Evolutionary conservation across 306 rosid species (phyloP).

Genomic region (Heteromeles arbutifolia): DNA sequence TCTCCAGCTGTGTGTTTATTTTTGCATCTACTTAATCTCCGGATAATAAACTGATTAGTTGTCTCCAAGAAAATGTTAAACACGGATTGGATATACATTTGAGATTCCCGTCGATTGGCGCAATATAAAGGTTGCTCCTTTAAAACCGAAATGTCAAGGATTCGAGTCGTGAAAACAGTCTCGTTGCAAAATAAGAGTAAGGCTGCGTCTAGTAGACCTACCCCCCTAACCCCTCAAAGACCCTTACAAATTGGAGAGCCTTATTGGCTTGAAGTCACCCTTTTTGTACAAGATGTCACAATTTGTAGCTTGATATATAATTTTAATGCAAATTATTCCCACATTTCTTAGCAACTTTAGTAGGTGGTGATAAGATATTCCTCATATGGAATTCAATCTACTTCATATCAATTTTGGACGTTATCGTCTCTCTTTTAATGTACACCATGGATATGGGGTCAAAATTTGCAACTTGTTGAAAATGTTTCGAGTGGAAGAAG

Average conservation of each 20-base stretch:
- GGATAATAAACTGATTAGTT: not conserved
- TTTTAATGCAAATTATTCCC: not conserved
- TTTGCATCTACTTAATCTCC: not conserved
- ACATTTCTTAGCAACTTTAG: not conserved
- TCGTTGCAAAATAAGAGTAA: too few species aligned
- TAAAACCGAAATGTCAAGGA: too few species aligned
- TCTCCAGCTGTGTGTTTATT: not conserved
- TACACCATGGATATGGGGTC: too few species aligned
- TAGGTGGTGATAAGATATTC: not conserved
- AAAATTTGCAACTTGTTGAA: not conserved
- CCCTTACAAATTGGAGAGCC: rapidly evolving
- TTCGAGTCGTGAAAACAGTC: too few species aligned
- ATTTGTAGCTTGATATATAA: not conserved
- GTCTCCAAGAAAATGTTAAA: not conserved
- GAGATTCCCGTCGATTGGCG: too few species aligned
- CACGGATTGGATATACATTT: too few species aligned
- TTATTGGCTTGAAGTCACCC: too few species aligned
- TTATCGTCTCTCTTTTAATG: too few species aligned
- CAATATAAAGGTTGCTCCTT: too few species aligned
- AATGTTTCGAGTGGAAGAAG: not conserved
- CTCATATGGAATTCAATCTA: not conserved
- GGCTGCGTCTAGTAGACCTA: too few species aligned
- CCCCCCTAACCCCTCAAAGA: too few species aligned
- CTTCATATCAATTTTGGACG: not conserved
- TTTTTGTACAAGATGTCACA: not conserved